phyloP scores from a whole-genome alignment of 2,329 filamentous ascomycete species.

The Escovopsis sp. region DNA sequence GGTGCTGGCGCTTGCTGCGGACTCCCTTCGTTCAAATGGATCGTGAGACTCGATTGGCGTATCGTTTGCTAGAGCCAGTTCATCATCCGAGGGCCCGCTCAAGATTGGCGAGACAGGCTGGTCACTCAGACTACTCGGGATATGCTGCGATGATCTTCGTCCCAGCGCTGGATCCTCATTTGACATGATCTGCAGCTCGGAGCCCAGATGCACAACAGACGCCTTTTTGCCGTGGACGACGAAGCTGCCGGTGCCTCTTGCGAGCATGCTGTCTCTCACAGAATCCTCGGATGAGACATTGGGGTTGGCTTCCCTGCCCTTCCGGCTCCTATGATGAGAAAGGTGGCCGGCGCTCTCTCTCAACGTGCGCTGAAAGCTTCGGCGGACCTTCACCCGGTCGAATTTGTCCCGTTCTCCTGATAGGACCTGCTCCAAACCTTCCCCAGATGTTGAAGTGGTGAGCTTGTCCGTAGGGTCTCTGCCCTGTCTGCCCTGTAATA shows the following conservation, averaged over 20 bases:
- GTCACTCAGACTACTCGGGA: slow-evolving; percentile 15
- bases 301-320: slow-evolving; percentile 46
- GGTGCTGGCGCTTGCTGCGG: slow-evolving; percentile 50
- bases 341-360: slow-evolving; percentile 60
- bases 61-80: slow-evolving; percentile 38
- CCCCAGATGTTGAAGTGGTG: slow-evolving; percentile 21
- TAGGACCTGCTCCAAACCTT: slow-evolving; percentile 16
- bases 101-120: slow-evolving; percentile 19
- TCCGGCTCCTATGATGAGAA: slow-evolving; percentile 56
- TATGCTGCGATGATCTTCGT: slow-evolving; percentile 36
- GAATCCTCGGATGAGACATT: slow-evolving; percentile 21
- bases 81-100: slow-evolving; percentile 27
- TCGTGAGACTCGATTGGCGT: slow-evolving; percentile 27
- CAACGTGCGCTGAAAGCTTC: slow-evolving; percentile 79
- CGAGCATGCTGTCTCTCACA: slow-evolving; percentile 50
- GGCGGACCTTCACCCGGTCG: slow-evolving; percentile 56
- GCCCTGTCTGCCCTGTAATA: slow-evolving; percentile 32
- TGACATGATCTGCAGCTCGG: slow-evolving; percentile 70
- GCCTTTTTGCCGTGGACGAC: slow-evolving; percentile 97
- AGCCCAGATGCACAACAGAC: slow-evolving; percentile 88
- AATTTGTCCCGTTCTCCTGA: slow-evolving; percentile 32
- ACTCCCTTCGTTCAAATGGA: slow-evolving; percentile 40
- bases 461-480: slow-evolving; percentile 19
- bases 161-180: slow-evolving; percentile 57
- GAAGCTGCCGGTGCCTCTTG: slow-evolving; percentile 74